A percentile compares a stretch with the other conserved stretches of the same genome.
Evolutionary conservation across 306 rosid species (phyloP).

Genomic region (Luffa acutangula): DNA sequence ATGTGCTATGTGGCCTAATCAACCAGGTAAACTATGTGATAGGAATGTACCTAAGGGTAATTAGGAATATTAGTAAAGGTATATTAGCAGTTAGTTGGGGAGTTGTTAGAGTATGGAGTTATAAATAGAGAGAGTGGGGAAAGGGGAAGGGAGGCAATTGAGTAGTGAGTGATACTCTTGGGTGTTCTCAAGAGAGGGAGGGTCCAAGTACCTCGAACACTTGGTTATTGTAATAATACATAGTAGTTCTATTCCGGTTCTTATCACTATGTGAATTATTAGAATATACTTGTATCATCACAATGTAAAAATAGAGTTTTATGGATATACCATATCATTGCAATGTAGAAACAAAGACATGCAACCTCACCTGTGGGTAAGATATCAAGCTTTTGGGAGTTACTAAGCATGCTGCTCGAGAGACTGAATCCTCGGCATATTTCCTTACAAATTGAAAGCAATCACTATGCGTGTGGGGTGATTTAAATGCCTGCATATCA

Average conservation of each 20-base stretch:
- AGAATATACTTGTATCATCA: not conserved
- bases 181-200: too few species aligned
- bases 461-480: conserved; percentile 74
- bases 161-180: too few species aligned
- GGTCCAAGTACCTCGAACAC: too few species aligned
- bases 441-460: conserved; percentile 82
- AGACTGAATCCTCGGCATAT: conserved; percentile 87
- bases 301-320: not conserved
- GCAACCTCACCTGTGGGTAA: conserved; percentile 79
- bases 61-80: too few species aligned
- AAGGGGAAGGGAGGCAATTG: too few species aligned
- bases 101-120: too few species aligned
- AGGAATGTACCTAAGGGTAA: too few species aligned
- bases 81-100: too few species aligned
- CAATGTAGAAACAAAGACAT: not conserved
- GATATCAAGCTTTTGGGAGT: conserved; percentile 74
- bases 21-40: not conserved
- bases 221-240: too few species aligned
- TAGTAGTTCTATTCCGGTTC: too few species aligned
- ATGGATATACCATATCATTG: not conserved
- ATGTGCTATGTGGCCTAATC: not conserved
- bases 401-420: conserved; percentile 87
- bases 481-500: conserved; percentile 74
- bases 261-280: too few species aligned
- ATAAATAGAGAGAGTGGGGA: too few species aligned